These are phyloP conservation scores for Kondoa malvinella DNA, from an alignment of 768 basidiomycete species.

Conservation along the genomic window DNA sequence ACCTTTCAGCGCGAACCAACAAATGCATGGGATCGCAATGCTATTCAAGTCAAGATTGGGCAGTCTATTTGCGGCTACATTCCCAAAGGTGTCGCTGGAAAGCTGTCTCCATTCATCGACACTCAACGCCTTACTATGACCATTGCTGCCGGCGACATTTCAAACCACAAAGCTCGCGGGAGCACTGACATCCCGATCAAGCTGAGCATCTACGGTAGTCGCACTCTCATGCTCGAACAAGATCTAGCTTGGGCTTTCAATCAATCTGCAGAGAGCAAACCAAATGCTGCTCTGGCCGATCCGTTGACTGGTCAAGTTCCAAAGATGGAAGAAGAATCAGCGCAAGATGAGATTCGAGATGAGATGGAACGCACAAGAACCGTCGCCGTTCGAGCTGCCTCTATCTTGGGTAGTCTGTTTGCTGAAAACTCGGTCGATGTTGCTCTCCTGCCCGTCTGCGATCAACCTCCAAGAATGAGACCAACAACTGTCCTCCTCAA, in stretches of 20 bases:
- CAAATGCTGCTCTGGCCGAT: background rate
- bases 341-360: slow-evolving; percentile 4
- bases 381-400: slow-evolving; percentile 8
- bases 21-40: slow-evolving; percentile 12
- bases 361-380: slow-evolving; percentile 3
- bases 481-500: background rate
- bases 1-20: slow-evolving; percentile 7
- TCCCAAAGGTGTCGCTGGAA: slow-evolving; percentile 8
- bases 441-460: background rate
- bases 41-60: slow-evolving; percentile 11
- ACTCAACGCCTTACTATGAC: background rate
- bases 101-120: slow-evolving; percentile 2
- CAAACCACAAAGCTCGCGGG: slow-evolving; percentile 2
- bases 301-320: no score
- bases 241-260: slow-evolving; percentile 10
- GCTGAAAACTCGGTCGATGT: background rate
- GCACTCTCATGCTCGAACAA: background rate
- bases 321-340: no score
- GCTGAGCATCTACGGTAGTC: slow-evolving; percentile 6
- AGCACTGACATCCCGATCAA: background rate
- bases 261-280: background rate
- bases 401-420: background rate
- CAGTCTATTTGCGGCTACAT: slow-evolving; percentile 2
- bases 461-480: slow-evolving; percentile 4
- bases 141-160: background rate